Conservation (phyloP, 1,284 basidiomycete species). For the Cystobasidium sp. region DNA sequence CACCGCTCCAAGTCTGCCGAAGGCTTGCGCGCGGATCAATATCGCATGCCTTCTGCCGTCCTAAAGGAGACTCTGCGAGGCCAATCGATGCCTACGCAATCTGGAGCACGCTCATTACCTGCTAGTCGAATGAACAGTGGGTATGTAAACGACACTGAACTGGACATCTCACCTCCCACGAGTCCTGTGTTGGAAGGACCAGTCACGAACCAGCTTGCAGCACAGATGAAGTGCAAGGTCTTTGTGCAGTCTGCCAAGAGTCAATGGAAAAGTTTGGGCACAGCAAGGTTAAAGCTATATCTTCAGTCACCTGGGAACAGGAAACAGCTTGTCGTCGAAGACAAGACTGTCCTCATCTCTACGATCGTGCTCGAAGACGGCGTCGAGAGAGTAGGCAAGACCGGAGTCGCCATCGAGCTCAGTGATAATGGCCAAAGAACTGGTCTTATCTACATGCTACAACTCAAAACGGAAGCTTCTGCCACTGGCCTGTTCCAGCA, state of each 20-base stretch:
- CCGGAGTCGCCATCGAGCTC: slow-evolving; percentile 93
- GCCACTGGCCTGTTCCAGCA: slow-evolving; percentile 84
- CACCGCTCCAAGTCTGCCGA: slow-evolving; percentile 51
- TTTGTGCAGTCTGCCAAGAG: slow-evolving; percentile 93
- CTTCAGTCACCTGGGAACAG: slow-evolving; percentile 75
- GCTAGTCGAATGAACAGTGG: slow-evolving; percentile 38
- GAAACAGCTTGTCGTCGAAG: slow-evolving; percentile 96
- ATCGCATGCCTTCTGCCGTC: slow-evolving; percentile 48
- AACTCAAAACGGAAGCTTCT: slow-evolving; percentile 73
- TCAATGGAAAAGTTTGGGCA: slow-evolving; percentile 94
- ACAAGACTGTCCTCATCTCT: slow-evolving; percentile 82
- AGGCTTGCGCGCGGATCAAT: slow-evolving; percentile 47
- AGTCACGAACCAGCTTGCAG: slow-evolving; percentile 73
- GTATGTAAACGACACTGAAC: slow-evolving; percentile 26
- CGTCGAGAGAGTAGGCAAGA: slow-evolving; percentile 95
- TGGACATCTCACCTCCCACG: slow-evolving; percentile 48
- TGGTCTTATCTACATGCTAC: slow-evolving; percentile 96
- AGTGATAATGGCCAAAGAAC: slow-evolving; percentile 86
- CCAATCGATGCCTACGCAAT: slow-evolving; percentile 37
- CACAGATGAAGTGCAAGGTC: slow-evolving; percentile 98
- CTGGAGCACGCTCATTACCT: slow-evolving; percentile 16
- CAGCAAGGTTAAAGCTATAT: slow-evolving; percentile 85
- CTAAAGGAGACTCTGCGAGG: slow-evolving; percentile 45
- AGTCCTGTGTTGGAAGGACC: slow-evolving; percentile 44
- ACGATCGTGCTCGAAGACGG: slow-evolving; percentile 95